These are phyloP conservation scores for Hypomyces rosellus DNA, from an alignment of 2,329 filamentous ascomycete species.

Conservation along the genomic window DNA sequence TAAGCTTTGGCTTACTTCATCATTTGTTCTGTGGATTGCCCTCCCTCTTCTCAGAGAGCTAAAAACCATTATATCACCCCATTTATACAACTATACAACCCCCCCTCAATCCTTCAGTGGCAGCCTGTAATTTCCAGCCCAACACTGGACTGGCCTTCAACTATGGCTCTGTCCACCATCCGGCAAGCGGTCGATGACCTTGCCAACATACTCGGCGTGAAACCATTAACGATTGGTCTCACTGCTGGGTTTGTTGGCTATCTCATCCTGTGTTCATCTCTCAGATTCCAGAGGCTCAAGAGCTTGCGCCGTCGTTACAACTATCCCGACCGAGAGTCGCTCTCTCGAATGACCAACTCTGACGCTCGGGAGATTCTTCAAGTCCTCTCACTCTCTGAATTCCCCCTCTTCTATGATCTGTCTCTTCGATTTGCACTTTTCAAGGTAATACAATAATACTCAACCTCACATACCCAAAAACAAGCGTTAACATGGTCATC, in stretches of 20 bases:
- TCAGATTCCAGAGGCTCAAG: conserved; percentile 31
- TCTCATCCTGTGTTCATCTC: conserved; percentile 25
- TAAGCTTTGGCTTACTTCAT: too few species aligned
- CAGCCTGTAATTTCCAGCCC: neutral
- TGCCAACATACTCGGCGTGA: neutral
- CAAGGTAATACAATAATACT: conserved; percentile 23
- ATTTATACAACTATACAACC: too few species aligned
- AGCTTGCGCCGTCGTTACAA: conserved; percentile 23
- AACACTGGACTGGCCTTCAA: too few species aligned
- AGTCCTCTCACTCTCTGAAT: conserved; percentile 28
- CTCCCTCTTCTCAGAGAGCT: too few species aligned
- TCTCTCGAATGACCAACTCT: conserved; percentile 34
- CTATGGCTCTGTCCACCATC: neutral
- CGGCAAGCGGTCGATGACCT: neutral
- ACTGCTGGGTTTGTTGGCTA: conserved; percentile 24
- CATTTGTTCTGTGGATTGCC: too few species aligned
- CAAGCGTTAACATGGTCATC: neutral
- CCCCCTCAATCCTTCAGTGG: neutral
- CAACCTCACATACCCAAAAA: neutral
- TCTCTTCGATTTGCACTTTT: conserved; percentile 35
- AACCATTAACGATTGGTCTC: conserved; percentile 10
- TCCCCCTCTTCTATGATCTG: conserved; percentile 32
- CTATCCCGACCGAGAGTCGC: conserved; percentile 29
- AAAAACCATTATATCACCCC: too few species aligned
- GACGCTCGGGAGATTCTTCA: conserved; percentile 41